These are phyloP conservation scores for Hanseniaspora jakobsenii DNA, from an alignment of 805 yeast species.

Conservation along the genomic window DNA sequence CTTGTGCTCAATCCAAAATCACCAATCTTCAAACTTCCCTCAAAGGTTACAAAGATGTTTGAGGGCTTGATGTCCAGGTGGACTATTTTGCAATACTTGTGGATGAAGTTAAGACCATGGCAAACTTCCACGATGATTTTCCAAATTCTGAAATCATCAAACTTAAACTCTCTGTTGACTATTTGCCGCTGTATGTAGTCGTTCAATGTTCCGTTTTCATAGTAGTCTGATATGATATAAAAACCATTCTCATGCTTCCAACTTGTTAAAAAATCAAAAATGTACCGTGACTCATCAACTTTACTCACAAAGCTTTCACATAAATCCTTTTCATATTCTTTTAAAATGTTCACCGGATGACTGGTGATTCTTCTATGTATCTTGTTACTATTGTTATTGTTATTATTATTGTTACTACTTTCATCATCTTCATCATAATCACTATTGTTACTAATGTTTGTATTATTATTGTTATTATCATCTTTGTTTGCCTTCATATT, in stretches of 20 bases:
- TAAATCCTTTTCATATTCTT: no score
- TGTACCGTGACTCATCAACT: slow-evolving; percentile 54
- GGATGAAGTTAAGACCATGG: slow-evolving; percentile 70
- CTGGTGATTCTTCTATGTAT: no score
- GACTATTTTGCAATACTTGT: slow-evolving; percentile 54
- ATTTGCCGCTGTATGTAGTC: slow-evolving; percentile 70
- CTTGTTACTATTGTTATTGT: no score
- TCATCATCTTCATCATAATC: no score
- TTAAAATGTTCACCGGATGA: no score
- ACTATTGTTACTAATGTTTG: no score
- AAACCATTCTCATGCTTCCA: slow-evolving; percentile 42
- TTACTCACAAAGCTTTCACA: neutral
- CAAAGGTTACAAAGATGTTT: slow-evolving; percentile 84
- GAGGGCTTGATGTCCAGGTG: slow-evolving; percentile 95
- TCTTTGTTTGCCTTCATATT: no score
- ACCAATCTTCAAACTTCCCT: slow-evolving; percentile 86
- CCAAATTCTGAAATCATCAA: slow-evolving; percentile 98
- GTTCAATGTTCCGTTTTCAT: slow-evolving; percentile 87
- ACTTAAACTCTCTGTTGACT: slow-evolving; percentile 39
- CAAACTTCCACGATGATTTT: slow-evolving; percentile 78
- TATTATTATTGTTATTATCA: no score
- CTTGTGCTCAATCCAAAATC: slow-evolving; percentile 92
- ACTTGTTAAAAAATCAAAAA: slow-evolving; percentile 57
- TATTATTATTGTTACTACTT: no score
- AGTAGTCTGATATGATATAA: slow-evolving; percentile 87